A percentile compares a stretch with the other conserved stretches of the same genome.
phyloP scores from a whole-genome alignment of 176 grass and related monocot species.

The Tuctoria greenei region DNA sequence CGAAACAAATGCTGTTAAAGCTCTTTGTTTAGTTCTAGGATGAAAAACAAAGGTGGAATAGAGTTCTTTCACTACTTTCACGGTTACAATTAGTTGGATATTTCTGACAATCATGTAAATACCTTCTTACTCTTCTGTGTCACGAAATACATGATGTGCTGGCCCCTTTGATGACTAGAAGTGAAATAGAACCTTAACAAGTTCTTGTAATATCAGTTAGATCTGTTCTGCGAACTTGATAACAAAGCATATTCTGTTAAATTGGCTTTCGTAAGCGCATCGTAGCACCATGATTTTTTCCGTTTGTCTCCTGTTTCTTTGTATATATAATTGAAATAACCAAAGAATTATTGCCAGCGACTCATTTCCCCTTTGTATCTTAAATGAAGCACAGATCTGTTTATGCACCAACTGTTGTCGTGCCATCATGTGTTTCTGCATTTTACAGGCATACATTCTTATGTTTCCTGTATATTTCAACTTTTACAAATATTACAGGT shows the following conservation, averaged over 20 bases:
- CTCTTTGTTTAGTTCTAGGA: background rate
- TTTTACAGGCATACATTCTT: conserved; percentile 7
- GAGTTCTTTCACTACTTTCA: background rate
- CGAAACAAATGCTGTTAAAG: background rate
- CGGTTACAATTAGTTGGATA: background rate
- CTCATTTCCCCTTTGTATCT: background rate
- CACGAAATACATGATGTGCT: background rate
- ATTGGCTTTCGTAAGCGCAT: conserved; percentile 3
- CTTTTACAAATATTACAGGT: conserved; percentile 8
- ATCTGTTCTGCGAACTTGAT: background rate
- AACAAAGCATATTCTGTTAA: conserved; percentile 3
- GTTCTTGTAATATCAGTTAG: conserved; percentile 22
- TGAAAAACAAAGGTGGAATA: background rate
- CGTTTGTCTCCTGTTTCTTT: background rate
- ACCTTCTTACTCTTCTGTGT: background rate
- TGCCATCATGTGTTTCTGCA: background rate
- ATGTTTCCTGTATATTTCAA: conserved; percentile 3
- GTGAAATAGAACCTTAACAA: conserved; percentile 13
- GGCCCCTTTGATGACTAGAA: conserved; percentile 1
- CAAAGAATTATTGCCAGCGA: conserved; percentile 3
- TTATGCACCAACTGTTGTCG: conserved; percentile 10
- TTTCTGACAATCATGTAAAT: conserved; percentile 15
- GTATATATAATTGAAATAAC: background rate
- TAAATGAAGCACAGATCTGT: conserved; percentile 10
- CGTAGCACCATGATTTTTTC: conserved; percentile 14